A percentile compares a stretch with the other conserved stretches of the same genome.
These are phyloP conservation scores for Cystobasidiaceae sp. DNA, from an alignment of 1,284 basidiomycete genomes.

Conservation along the genomic window DNA sequence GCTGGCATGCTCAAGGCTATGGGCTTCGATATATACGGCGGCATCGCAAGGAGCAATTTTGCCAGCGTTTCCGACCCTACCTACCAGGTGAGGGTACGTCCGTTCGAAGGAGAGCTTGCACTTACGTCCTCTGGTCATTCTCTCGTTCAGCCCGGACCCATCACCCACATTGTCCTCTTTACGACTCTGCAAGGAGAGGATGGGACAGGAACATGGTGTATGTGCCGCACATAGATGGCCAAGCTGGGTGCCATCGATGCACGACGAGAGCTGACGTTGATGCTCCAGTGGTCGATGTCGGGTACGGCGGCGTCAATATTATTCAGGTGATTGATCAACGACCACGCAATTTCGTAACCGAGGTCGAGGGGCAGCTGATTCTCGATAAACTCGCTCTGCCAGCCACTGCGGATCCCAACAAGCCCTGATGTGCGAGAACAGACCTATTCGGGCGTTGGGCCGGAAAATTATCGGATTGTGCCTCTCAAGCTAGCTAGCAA, in stretches of 20 bases:
- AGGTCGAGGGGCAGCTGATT: not conserved
- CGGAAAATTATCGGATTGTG: constrained; percentile 10
- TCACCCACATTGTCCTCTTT: constrained; percentile 4
- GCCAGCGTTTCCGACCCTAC: too few species aligned
- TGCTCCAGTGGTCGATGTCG: constrained; percentile 11
- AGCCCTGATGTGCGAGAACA: not conserved
- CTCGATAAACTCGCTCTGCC: too few species aligned
- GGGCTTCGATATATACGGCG: not conserved
- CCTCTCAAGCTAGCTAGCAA: not conserved
- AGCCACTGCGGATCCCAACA: constrained; percentile 7
- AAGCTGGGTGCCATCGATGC: too few species aligned
- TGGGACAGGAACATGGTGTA: not conserved
- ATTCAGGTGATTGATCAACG: not conserved
- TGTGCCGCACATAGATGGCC: not conserved
- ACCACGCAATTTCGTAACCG: not conserved
- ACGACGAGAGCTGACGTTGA: too few species aligned
- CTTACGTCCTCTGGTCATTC: too few species aligned
- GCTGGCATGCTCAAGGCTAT: not conserved
- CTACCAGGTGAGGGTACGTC: too few species aligned
- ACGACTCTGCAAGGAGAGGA: not conserved
- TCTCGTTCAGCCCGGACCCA: not conserved
- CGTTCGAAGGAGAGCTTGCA: too few species aligned
- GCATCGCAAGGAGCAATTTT: constrained; percentile 4
- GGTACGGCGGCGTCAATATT: constrained; percentile 5
- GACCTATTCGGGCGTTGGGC: not conserved